A percentile compares a stretch with the other conserved stretches of the same genome.
phyloP scores from a whole-genome alignment of 805 yeast species.

The Metahyphopichia silvanorum region DNA sequence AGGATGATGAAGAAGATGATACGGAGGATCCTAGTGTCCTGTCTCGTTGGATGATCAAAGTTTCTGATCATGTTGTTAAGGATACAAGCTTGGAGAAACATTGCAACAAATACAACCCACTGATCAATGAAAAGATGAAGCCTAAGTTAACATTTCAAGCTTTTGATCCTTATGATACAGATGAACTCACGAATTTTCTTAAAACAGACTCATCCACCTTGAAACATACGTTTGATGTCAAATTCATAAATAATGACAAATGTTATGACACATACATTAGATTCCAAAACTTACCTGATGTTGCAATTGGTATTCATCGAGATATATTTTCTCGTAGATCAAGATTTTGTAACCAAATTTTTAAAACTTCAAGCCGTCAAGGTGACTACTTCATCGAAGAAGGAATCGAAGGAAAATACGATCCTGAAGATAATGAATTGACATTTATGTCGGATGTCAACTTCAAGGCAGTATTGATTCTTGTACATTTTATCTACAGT shows the following conservation, averaged over 20 bases:
- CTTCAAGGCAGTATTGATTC: constrained; percentile 36
- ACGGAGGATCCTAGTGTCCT: constrained; percentile 6
- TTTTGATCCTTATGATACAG: constrained; percentile 2
- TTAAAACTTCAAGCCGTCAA: constrained; percentile 13
- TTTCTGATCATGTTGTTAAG: constrained; percentile 7
- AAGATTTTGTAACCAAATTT: constrained; percentile 17
- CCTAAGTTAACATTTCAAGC: constrained; percentile 14
- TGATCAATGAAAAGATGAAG: constrained; percentile 8
- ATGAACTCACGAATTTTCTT: constrained; percentile 4
- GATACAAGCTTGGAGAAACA: constrained; percentile 17
- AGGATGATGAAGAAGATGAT: constrained; percentile 9
- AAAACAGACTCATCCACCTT: constrained; percentile 1
- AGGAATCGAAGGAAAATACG: constrained; percentile 21
- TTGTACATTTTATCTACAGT: constrained; percentile 48
- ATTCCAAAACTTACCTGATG: constrained; percentile 16
- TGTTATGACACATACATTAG: constrained; percentile 34
- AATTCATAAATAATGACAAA: constrained; percentile 14
- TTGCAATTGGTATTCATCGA: constrained; percentile 34
- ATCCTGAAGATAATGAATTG: constrained; percentile 9
- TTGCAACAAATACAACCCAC: constrained; percentile 11
- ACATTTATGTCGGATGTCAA: constrained; percentile 20
- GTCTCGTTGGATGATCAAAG: neutral
- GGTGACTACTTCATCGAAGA: constrained; percentile 21
- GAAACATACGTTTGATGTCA: constrained; percentile 1
- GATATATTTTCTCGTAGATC: constrained; percentile 30